A percentile compares a stretch with the other conserved stretches of the same genome.
Evolutionary conservation across 495 filamentous ascomycete genomes (phyloP).

Genomic region (Penicillium coprophilum): DNA sequence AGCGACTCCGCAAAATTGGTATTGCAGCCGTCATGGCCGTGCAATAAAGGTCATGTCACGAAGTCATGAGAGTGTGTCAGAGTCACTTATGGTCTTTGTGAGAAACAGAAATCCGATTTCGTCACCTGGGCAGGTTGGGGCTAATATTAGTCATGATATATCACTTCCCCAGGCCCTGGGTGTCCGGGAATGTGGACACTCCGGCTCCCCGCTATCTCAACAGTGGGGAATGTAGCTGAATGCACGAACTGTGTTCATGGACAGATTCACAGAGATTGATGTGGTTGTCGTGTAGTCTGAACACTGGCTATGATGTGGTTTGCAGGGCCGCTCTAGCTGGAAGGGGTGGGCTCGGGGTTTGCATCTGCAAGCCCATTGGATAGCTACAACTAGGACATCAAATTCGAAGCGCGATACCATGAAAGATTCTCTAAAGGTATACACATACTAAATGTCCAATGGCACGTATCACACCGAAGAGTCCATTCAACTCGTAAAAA

Average conservation of each 20-base stretch:
- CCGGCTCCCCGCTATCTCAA: neutral
- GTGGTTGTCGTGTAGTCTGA: too few relatives aligned
- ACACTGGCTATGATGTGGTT: too few relatives aligned
- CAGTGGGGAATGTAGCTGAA: constrained; percentile 1
- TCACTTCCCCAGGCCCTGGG: neutral
- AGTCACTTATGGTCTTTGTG: neutral
- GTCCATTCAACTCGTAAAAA: neutral
- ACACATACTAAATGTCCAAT: neutral
- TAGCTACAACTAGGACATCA: constrained; percentile 27
- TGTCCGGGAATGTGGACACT: constrained; percentile 21
- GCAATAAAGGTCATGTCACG: too few relatives aligned
- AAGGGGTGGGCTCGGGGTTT: too few relatives aligned
- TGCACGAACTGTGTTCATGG: too few relatives aligned
- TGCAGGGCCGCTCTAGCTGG: too few relatives aligned
- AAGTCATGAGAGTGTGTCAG: neutral
- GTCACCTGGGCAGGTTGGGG: constrained; percentile 8
- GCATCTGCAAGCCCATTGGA: constrained; percentile 17
- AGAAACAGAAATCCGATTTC: neutral
- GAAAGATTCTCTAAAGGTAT: constrained; percentile 1
- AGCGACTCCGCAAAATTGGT: neutral
- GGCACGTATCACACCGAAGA: neutral
- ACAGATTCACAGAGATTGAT: too few relatives aligned
- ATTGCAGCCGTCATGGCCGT: too few relatives aligned
- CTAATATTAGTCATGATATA: constrained; percentile 6
- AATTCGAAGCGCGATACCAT: neutral